Evolutionary conservation across 768 basidiomycete genomes (phyloP).

Genomic region (Royoungia palumana): DNA sequence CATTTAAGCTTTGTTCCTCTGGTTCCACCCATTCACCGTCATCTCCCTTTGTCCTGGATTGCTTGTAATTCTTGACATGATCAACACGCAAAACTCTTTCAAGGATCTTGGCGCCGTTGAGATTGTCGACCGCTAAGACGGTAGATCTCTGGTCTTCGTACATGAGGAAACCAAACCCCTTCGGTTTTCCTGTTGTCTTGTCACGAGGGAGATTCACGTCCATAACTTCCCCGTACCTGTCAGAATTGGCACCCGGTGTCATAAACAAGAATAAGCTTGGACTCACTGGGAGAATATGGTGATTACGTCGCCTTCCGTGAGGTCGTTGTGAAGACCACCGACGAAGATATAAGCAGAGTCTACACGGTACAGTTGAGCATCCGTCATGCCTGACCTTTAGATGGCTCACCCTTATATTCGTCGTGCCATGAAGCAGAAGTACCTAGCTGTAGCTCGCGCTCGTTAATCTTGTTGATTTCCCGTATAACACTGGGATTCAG

Average conservation of each 20-base stretch:
- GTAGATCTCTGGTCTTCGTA: slow-evolving; percentile 98
- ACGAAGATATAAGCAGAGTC: slow-evolving; percentile 96
- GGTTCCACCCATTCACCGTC: slow-evolving; percentile 82
- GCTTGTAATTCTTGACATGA: slow-evolving; percentile 90
- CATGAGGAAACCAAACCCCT: slow-evolving; percentile 96
- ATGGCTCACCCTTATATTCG: slow-evolving; percentile 72
- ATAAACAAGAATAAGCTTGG: neutral
- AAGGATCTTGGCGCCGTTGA: slow-evolving; percentile 90
- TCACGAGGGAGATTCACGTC: slow-evolving; percentile 94
- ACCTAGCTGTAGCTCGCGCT: slow-evolving; percentile 81
- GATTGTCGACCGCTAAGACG: slow-evolving; percentile 94
- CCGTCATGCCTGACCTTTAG: neutral
- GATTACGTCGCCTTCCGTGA: slow-evolving; percentile 97
- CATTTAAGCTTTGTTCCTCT: slow-evolving; percentile 86
- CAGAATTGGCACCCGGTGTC: neutral
- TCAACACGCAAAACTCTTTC: slow-evolving; percentile 88
- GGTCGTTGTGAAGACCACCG: slow-evolving; percentile 81
- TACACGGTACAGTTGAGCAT: slow-evolving; percentile 22
- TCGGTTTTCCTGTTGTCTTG: slow-evolving; percentile 86
- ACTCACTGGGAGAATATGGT: slow-evolving; percentile 96
- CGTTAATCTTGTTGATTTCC: slow-evolving; percentile 93
- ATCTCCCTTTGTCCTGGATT: slow-evolving; percentile 73
- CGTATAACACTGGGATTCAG: slow-evolving; percentile 67
- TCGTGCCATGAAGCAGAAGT: slow-evolving; percentile 87
- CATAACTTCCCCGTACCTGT: slow-evolving; percentile 93